These are phyloP conservation scores for Malus fusca DNA, from an alignment of 306 rosid genomes.

Conservation along the genomic window DNA sequence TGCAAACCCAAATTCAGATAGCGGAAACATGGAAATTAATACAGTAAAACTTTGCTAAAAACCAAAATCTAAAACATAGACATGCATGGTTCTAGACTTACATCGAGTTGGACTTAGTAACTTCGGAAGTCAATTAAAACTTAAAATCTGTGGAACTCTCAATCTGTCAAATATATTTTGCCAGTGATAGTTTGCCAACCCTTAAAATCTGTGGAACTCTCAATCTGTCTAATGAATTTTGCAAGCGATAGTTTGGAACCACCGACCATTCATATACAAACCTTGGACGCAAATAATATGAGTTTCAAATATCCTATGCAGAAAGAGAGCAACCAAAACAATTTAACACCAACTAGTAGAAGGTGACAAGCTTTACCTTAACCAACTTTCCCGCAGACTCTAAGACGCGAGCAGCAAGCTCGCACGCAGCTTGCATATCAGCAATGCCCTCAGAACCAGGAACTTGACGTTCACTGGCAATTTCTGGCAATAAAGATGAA, in stretches of 20 bases:
- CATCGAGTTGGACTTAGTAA: no score
- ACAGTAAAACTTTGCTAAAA: neutral
- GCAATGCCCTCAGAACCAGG: slow-evolving; percentile 73
- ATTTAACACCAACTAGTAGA: neutral
- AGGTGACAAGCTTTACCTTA: slow-evolving; percentile 52
- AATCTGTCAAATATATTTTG: no score
- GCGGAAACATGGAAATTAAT: neutral
- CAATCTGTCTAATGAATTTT: no score
- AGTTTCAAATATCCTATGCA: neutral
- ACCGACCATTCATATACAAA: neutral
- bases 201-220: no score
- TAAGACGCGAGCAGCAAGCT: slow-evolving; percentile 90
- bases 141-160: neutral
- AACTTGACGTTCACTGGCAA: slow-evolving; percentile 61
- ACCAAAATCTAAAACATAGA: neutral
- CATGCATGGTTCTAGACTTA: neutral
- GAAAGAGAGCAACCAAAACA: neutral
- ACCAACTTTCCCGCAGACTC: slow-evolving; percentile 83
- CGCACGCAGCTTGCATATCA: slow-evolving; percentile 76
- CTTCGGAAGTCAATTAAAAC: neutral
- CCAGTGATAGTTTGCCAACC: no score
- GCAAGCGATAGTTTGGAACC: neutral
- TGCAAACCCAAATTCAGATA: neutral
- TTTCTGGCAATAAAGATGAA: slow-evolving; percentile 59
- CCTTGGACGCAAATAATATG: neutral